phyloP scores from a whole-genome alignment of 2,329 filamentous ascomycete genomes.

The Xylariomycetidae sp. region DNA sequence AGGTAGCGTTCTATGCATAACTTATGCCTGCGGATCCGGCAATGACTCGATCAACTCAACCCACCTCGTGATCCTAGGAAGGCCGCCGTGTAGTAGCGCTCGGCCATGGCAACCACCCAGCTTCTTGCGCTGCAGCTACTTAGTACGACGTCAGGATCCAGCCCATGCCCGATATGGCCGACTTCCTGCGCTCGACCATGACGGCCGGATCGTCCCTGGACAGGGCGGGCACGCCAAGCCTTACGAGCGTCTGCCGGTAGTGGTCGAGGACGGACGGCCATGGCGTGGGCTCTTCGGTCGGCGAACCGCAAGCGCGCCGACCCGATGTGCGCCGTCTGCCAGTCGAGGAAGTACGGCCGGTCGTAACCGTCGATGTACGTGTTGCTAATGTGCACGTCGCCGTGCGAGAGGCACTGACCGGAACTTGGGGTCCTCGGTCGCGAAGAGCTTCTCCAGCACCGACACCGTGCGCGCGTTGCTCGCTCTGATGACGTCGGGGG shows the following conservation, averaged over 20 bases:
- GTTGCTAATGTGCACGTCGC: constrained; percentile 26
- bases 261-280: constrained; percentile 23
- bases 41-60: constrained; percentile 19
- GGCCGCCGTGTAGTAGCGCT: constrained; percentile 22
- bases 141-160: constrained; percentile 24
- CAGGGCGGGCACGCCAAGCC: constrained; percentile 13
- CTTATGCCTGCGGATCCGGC: not conserved
- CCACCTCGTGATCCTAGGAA: constrained; percentile 24
- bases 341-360: constrained; percentile 26
- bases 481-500: constrained; percentile 18
- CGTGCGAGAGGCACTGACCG: constrained; percentile 24
- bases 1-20: no score
- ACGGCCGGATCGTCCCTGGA: constrained; percentile 19
- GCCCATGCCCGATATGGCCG: constrained; percentile 21
- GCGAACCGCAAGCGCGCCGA: constrained; percentile 23
- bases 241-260: constrained; percentile 19
- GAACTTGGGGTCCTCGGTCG: constrained; percentile 19
- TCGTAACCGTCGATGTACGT: constrained; percentile 18
- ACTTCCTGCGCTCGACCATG: constrained; percentile 24
- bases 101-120: constrained; percentile 21
- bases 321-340: constrained; percentile 25
- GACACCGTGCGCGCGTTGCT: constrained; percentile 18
- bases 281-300: constrained; percentile 23
- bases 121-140: constrained; percentile 27
- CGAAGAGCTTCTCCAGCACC: constrained; percentile 19